A percentile compares a stretch with the other conserved stretches of the same genome.
These are phyloP conservation scores for Aristolochia fimbriata DNA, from an alignment of 164 flowering plant species.

Conservation along the genomic window DNA sequence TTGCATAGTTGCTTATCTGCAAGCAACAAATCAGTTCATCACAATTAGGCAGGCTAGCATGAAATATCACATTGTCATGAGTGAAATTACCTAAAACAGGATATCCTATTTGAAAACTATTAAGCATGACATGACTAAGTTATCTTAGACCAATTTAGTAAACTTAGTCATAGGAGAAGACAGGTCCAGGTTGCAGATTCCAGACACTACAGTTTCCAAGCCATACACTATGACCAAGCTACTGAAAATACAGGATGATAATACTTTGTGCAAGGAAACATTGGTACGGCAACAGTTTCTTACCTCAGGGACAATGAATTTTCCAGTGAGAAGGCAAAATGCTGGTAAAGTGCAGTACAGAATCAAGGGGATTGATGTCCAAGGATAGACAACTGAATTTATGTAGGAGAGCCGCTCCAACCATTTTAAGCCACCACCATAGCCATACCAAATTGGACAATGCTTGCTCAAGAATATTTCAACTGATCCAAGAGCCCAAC, in stretches of 20 bases:
- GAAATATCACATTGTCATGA: too few species aligned
- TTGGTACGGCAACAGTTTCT: background rate
- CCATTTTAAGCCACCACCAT: constrained; percentile 21
- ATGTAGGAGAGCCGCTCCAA: constrained; percentile 22
- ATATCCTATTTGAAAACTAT: too few species aligned
- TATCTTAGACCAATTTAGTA: too few species aligned
- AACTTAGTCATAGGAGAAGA: too few species aligned
- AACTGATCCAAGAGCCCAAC: constrained; percentile 27
- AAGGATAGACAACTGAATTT: constrained; percentile 18
- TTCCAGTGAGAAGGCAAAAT: constrained; percentile 15
- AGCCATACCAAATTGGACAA: constrained; percentile 16
- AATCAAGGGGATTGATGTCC: constrained; percentile 14
- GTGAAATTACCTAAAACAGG: too few species aligned
- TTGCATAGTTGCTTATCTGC: constrained; percentile 18
- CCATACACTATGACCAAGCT: too few species aligned
- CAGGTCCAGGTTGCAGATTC: too few species aligned
- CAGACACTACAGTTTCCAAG: too few species aligned
- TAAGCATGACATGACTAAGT: too few species aligned
- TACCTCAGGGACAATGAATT: constrained; percentile 19
- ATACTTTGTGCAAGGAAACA: too few species aligned
- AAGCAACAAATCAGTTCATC: too few species aligned
- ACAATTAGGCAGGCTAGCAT: background rate
- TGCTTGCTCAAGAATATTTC: constrained; percentile 21
- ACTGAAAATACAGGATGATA: too few species aligned
- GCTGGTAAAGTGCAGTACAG: constrained; percentile 18